Conservation (phyloP, 176 grass and related monocot genomes). For the Miscanthus lutarioriparius region DNA sequence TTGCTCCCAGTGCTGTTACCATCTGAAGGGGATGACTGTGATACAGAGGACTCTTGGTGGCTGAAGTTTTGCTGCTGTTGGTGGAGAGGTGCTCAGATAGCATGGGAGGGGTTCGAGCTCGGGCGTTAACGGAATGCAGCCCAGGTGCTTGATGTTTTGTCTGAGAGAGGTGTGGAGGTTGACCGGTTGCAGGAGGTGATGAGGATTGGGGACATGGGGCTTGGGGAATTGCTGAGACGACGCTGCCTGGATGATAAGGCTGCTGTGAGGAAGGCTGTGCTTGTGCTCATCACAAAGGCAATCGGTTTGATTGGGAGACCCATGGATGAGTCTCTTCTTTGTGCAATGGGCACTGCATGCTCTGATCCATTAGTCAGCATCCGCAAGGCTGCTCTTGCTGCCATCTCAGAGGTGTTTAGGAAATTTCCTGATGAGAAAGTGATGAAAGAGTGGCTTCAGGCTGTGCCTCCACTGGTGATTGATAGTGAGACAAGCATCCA, state of each 20-base stretch:
- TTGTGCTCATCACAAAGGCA: conserved; percentile 72
- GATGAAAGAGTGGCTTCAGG: conserved; percentile 82
- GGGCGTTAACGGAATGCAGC: conserved; percentile 71
- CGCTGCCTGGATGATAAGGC: conserved; percentile 86
- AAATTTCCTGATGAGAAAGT: conserved; percentile 72
- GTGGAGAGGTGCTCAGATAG: conserved; percentile 71
- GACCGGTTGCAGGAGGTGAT: conserved; percentile 39
- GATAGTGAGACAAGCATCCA: conserved; percentile 92
- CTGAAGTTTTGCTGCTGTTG: conserved; percentile 58
- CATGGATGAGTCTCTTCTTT: conserved; percentile 64
- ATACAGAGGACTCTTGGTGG: conserved; percentile 49
- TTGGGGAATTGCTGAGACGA: conserved; percentile 65
- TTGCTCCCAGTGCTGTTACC: conserved; percentile 50
- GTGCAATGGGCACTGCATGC: conserved; percentile 68
- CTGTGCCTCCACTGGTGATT: conserved; percentile 74
- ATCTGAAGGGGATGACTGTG: conserved; percentile 12
- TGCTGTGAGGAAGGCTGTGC: conserved; percentile 84
- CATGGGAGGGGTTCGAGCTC: conserved; percentile 59
- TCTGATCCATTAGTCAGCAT: conserved; percentile 90
- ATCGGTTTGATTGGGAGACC: conserved; percentile 67
- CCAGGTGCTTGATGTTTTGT: conserved; percentile 63
- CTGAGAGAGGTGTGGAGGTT: conserved; percentile 46
- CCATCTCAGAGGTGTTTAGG: conserved; percentile 90
- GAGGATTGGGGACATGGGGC: conserved; percentile 48
- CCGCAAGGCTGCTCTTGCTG: conserved; percentile 85